Evolutionary conservation across 495 filamentous ascomycete species (phyloP), one percentile per base, ranked within the genome.

Genomic region (Hapsidospora chrysogenum): DNA sequence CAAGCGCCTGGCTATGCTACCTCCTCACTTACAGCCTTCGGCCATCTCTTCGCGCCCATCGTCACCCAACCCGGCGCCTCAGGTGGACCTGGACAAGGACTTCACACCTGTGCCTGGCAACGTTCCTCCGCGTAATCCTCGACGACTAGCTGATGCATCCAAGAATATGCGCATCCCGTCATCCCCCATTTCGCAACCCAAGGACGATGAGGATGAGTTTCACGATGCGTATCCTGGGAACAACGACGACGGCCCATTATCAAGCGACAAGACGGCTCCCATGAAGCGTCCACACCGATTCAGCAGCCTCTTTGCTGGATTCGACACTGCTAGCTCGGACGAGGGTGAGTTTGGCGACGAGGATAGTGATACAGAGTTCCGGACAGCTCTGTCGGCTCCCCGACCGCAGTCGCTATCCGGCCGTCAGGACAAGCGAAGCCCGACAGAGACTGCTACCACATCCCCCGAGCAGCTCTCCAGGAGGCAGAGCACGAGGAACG

Each of bases 221-320:
- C 57, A 66, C 22, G 72, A 86, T 43, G 64, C 68, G 5, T 86
- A 86, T 48, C 77, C 79, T 3, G 84, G 81, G 0, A 85, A 83
- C 41, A 85, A 85, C 45, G 81, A 87, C 45, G 78, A 85, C 42
- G 81, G 78, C 0, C 80, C 81, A 2, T 50, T 86, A 38, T 72
- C 72, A 3, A 62, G 56, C 31, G 65, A 75, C 34, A 20, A 14
- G n/a, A 64, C 56, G 23, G 65, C 69, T 10, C 64, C 67, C 14
- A 61, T 81, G 36, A 70, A 77, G 38, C 66, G 80, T 23, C 82
- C 80, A 2, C 71, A 76, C 41, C 63, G 80, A 40, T 76, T 79
- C 20, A 85, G 78, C 46, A 86, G 80, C 49, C 59, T 92, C n/a
- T 87, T 89, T 48, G 81, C 81, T 15, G 82, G 81, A 1, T 87